phyloP scores from a whole-genome alignment of 1,284 basidiomycete species.

The Trichosporon sp. region DNA sequence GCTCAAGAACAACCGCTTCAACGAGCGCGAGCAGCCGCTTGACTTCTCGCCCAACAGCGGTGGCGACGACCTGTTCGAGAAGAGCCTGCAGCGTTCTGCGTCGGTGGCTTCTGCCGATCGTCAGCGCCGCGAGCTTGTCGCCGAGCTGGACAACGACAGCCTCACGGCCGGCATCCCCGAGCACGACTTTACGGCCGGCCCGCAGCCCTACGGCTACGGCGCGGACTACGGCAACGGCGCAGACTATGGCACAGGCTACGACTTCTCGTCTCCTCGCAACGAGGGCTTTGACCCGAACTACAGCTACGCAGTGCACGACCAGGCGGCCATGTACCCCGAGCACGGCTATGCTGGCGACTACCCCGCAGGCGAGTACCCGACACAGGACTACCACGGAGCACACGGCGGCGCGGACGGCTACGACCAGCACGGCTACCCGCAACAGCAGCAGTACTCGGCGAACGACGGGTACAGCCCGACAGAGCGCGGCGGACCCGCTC shows the following conservation, averaged over 20 bases:
- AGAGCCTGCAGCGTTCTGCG: slow-evolving; percentile 35
- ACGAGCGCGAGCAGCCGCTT: slow-evolving; percentile 56
- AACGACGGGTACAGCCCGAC: slow-evolving; percentile 36
- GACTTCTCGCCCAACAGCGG: slow-evolving; percentile 70
- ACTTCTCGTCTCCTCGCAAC: slow-evolving; percentile 15
- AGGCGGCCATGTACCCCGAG: slow-evolving; percentile 14
- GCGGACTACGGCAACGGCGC: slow-evolving; percentile 26
- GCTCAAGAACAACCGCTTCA: slow-evolving; percentile 70
- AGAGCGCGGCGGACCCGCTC: neutral
- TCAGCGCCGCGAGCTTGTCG: slow-evolving; percentile 39
- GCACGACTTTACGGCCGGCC: slow-evolving; percentile 74
- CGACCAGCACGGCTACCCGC: slow-evolving; percentile 7
- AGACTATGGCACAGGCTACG: slow-evolving; percentile 16
- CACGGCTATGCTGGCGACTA: slow-evolving; percentile 9
- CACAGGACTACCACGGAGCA: slow-evolving; percentile 27
- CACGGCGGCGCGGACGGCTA: too few relatives aligned
- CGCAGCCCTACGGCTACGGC: slow-evolving; percentile 13
- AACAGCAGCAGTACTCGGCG: slow-evolving; percentile 32
- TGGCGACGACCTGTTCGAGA: slow-evolving; percentile 32
- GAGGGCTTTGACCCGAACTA: slow-evolving; percentile 13
- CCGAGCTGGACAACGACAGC: slow-evolving; percentile 34
- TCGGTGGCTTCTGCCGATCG: slow-evolving; percentile 34
- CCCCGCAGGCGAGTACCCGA: slow-evolving; percentile 26
- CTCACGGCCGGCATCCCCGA: slow-evolving; percentile 36
- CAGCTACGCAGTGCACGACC: slow-evolving; percentile 10